These are phyloP conservation scores for Jaltomata sinuosa DNA, from an alignment of 257 asterid genomes.

Conservation along the genomic window DNA sequence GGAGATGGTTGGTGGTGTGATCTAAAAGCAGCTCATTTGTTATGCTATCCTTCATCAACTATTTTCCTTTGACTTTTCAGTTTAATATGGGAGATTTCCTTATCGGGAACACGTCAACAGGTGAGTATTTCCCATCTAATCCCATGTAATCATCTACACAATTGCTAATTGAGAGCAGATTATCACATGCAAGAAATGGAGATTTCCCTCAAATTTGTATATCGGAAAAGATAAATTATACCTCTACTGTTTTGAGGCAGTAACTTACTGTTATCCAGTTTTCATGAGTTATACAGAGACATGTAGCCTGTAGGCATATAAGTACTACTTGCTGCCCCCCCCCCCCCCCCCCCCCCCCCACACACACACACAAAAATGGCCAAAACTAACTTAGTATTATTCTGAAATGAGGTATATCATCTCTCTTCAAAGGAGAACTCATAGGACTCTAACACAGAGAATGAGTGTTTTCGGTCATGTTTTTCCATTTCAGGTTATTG, in stretches of 20 bases:
- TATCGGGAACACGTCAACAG: slow-evolving; percentile 68
- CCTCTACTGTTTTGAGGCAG: neutral
- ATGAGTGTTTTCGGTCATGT: neutral
- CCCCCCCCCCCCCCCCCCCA: neutral
- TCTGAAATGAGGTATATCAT: neutral
- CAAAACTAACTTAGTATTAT: neutral
- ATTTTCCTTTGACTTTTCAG: slow-evolving; percentile 24
- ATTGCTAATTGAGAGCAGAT: neutral
- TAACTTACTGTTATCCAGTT: neutral
- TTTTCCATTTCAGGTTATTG: slow-evolving; percentile 50
- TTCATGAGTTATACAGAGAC: neutral
- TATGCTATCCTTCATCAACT: neutral
- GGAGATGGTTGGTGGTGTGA: neutral
- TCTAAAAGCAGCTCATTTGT: neutral
- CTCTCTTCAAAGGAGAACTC: neutral
- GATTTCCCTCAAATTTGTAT: neutral
- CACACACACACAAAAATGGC: too few species aligned
- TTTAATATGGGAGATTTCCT: slow-evolving; percentile 69
- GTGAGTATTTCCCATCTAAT: slow-evolving; percentile 20
- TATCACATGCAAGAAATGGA: neutral
- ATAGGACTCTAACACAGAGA: neutral
- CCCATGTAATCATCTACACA: neutral
- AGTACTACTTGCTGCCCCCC: neutral
- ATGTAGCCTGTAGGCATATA: neutral
- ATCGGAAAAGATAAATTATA: neutral